Percentiles rank a stretch among this genome's conserved stretches.
Evolutionary conservation across 2,329 filamentous ascomycete species (phyloP).

Genomic region (Monosporascus sp.): DNA sequence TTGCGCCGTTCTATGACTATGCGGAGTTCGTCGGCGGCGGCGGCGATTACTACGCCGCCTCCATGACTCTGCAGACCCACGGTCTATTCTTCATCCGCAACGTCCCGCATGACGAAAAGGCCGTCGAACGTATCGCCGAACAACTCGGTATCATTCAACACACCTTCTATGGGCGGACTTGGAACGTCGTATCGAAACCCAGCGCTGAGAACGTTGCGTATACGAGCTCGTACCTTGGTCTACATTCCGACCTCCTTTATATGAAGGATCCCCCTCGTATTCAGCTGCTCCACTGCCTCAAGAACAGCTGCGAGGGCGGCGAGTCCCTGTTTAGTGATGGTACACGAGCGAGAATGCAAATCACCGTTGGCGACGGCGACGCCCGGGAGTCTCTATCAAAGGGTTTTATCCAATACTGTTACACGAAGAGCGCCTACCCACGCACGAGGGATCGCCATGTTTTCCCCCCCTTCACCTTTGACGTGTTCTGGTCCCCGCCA

Average conservation of each 20-base stretch:
- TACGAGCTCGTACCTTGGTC: slow-evolving; percentile 72
- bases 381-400: slow-evolving; percentile 34
- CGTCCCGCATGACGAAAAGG: slow-evolving; percentile 62
- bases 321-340: slow-evolving; percentile 83
- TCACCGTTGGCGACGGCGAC: slow-evolving; percentile 20
- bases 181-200: slow-evolving; percentile 80
- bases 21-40: slow-evolving; percentile 63
- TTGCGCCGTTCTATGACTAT: slow-evolving; percentile 57
- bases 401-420: not conserved
- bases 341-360: slow-evolving; percentile 50
- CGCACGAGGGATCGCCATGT: slow-evolving; percentile 50
- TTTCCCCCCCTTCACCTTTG: slow-evolving; percentile 10
- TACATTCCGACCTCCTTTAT: slow-evolving; percentile 94
- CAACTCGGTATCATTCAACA: slow-evolving; percentile 75
- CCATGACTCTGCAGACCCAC: slow-evolving; percentile 57
- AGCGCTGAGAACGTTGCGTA: slow-evolving; percentile 89
- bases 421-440: slow-evolving; percentile 44
- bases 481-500: slow-evolving; percentile 68
- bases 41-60: slow-evolving; percentile 51
- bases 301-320: slow-evolving; percentile 74
- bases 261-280: slow-evolving; percentile 72
- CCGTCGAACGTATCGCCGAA: slow-evolving; percentile 63
- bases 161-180: slow-evolving; percentile 88
- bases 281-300: slow-evolving; percentile 84
- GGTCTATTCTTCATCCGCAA: slow-evolving; percentile 74